Evolutionary conservation across 1,284 basidiomycete species (phyloP).

Genomic region (Meripilus lineatus): DNA sequence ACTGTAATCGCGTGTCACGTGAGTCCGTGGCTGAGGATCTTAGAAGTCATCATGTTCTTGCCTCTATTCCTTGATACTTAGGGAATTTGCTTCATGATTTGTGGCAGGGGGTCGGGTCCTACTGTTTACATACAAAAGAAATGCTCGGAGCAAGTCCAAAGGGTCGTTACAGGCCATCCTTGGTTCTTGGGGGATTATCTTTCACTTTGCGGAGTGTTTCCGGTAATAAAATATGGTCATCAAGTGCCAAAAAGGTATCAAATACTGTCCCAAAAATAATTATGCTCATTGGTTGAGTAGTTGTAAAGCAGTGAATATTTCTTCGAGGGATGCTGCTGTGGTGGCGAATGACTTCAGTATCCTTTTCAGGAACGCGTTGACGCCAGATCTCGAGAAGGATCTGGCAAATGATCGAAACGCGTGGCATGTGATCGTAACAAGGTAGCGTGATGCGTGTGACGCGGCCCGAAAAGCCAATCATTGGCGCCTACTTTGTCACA

Average conservation of each 20-base stretch:
- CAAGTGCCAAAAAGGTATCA: background rate
- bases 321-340: conserved; percentile 11
- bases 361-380: conserved; percentile 39
- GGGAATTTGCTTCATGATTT: too few species aligned
- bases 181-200: too few species aligned
- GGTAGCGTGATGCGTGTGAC: background rate
- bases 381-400: conserved; percentile 34
- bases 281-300: background rate
- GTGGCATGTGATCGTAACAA: conserved; percentile 18
- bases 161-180: too few species aligned
- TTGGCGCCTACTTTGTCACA: background rate
- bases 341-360: conserved; percentile 29
- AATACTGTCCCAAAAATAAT: background rate
- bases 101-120: too few species aligned
- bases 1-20: conserved; percentile 38
- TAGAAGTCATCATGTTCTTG: background rate
- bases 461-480: too few species aligned
- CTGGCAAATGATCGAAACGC: conserved; percentile 20
- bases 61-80: too few species aligned
- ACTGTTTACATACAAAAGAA: too few species aligned
- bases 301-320: background rate
- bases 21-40: conserved; percentile 24
- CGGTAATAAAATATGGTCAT: background rate
- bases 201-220: too few species aligned
- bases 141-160: too few species aligned